Base-by-base conservation (phyloP, 352 stramenopile species). In the Aphanomyces invadans region DNA sequence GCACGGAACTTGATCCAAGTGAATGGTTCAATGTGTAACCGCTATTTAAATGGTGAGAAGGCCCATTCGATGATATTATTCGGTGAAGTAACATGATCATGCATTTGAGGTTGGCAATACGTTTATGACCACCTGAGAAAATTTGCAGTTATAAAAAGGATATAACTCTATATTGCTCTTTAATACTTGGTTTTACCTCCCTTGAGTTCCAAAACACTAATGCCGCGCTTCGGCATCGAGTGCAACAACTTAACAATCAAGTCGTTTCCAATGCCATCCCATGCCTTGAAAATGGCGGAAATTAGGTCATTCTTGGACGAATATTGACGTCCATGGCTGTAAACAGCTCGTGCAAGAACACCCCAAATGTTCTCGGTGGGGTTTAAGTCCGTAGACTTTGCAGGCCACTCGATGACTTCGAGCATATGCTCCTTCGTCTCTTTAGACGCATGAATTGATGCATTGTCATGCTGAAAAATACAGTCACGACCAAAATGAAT, bases 381-480 rank as follows among this genome's bases (percentile, higher is more conserved):
- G 15, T 42, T 42, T 7, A 42, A 42, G 36, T 42, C 36, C 25
- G 36, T 7, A 42, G 36, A 42, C 36, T 42, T 42, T 42, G 15
- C 36, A 7, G 36, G 15, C n/a, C 36, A 59, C 5, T 59, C 28
- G 4, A 38, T 39, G 21, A 36, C 17, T 10, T 59, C 51, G 29
- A 36, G 31, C 51, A 59, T 23, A 36, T 36, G 33, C 51, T 59
- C n/a, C 25, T 39, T 59, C 11, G 51, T 59, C 25, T n/a, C 29
- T 7, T 38, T 31, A 5, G 51, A 32, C 51, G 25, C 25, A 26
- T 59, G 51, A 25, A 59, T 59, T 26, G 51, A 36, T 4, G 51
- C 51, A 23, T 39, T 39, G 25, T 59, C 25, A 11, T 59, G 51
- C 51, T 39, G 25, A 36, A 59, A 55, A 23, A 38, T 26, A n/a